A percentile compares a stretch with the other conserved stretches of the same genome.
Evolutionary conservation across 352 stramenopile genomes (phyloP).

Genomic region (Phytopythium boreale): DNA sequence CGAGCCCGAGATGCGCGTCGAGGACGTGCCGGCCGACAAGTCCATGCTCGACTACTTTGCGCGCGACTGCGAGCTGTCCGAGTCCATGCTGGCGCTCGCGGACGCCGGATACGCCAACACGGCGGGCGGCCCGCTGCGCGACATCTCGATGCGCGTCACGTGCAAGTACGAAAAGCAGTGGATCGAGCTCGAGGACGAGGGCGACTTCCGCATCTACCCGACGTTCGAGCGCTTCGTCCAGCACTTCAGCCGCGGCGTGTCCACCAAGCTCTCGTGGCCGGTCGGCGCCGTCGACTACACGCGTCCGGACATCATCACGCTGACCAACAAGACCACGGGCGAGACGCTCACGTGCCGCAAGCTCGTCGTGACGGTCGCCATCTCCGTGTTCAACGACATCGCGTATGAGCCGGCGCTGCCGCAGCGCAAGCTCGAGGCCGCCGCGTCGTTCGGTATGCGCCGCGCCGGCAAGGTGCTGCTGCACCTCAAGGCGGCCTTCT

Average conservation of each 20-base stretch:
- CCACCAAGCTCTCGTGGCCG: conserved; percentile 48
- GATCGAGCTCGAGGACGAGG: conserved; percentile 79
- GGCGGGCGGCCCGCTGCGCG: conserved; percentile 52
- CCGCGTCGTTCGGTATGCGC: conserved; percentile 70
- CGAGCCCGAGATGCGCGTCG: conserved; percentile 53
- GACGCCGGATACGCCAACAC: conserved; percentile 82
- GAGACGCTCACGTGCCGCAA: conserved; percentile 55
- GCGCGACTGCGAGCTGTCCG: conserved; percentile 41
- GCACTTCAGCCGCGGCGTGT: conserved; percentile 46
- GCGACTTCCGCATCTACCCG: conserved; percentile 69
- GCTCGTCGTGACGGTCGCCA: conserved; percentile 76
- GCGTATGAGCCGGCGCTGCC: conserved; percentile 59
- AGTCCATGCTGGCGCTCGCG: conserved; percentile 82
- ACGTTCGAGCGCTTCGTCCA: conserved; percentile 72
- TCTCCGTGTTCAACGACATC: conserved; percentile 75
- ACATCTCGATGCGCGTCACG: conserved; percentile 79
- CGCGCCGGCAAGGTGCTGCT: conserved; percentile 76
- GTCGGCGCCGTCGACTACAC: conserved; percentile 63
- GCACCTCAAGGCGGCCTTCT: conserved; percentile 64
- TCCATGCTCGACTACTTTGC: conserved; percentile 82
- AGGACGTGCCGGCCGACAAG: conserved; percentile 48
- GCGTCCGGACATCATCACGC: conserved; percentile 34
- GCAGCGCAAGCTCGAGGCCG: conserved; percentile 48
- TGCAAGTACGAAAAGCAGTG: conserved; percentile 83
- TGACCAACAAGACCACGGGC: conserved; percentile 46